Evolutionary conservation across 345 rosid species (phyloP), one percentile per base, ranked within the genome.

Genomic region (Aurinia saxatilis): DNA sequence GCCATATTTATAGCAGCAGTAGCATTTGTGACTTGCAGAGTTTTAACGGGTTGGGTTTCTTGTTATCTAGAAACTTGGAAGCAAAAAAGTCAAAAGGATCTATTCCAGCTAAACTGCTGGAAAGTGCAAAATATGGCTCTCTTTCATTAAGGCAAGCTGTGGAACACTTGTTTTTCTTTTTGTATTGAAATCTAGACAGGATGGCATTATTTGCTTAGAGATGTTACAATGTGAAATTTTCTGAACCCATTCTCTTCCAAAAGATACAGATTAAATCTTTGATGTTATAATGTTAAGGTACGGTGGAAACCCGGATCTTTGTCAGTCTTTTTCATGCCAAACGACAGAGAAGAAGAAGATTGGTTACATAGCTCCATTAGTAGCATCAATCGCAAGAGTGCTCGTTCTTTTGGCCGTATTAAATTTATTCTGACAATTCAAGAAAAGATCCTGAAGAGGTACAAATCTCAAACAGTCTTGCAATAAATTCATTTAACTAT

Each of bases 81-180:
- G 76, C 77, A 55, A 82, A 82, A 60, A 57, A 73, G 27, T 67
- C 75, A 16, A 45, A 58, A 5, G 82, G 84, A 18, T 17, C 61
- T 9, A 52, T 82, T 59, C 80, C 86, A 38, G 17, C 38, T 29
- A 72, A 23, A 11, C 77, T 79, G 35, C 0, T 57, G 10, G 75
- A 77, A 6, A 75, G 60, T 68, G 73, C 78, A 30, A 62, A 60
- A 5, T 34, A 60, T 45, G 54, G 54, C 0, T 60, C 54, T 33
- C 19, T 46, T 18, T 45, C 10, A 4, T 10, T 47, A 17, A 60
- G 65, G 65, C 36, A 18, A 35, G 42, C 59, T 35, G 11, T 29
- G 2, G 0, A 45, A 19, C 31, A 46, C 19, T 14, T 41, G 10
- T 41, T 42, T 12, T 8, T 42, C 23, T 33, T 33, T 33, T 33